Evolutionary conservation across 306 rosid genomes (phyloP).

Genomic region (Cyclanthera cordifolia): DNA sequence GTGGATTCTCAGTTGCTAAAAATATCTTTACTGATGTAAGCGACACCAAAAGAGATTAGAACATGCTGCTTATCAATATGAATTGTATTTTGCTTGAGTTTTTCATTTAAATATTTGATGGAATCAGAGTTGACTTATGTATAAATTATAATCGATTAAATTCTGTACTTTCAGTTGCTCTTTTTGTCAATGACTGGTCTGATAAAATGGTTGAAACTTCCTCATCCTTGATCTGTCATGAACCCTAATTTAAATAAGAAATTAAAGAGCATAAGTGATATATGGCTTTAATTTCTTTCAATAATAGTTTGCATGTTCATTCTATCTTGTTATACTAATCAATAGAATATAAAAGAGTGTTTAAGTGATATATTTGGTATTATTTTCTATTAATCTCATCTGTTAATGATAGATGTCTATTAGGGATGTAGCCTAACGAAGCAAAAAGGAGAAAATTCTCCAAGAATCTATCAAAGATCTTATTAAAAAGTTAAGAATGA

Average conservation of each 20-base stretch:
- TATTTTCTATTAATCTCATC: not conserved
- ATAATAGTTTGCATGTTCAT: not conserved
- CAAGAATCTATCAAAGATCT: too few relatives aligned
- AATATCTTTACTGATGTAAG: not conserved
- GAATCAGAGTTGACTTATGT: not conserved
- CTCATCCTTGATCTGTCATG: not conserved
- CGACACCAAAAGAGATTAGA: not conserved
- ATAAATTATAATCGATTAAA: not conserved
- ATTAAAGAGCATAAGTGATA: not conserved
- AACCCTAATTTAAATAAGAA: not conserved
- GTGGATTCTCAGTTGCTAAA: not conserved
- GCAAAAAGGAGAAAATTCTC: too few relatives aligned
- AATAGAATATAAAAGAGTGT: not conserved
- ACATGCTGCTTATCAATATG: not conserved
- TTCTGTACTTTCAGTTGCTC: not conserved
- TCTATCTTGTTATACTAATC: not conserved
- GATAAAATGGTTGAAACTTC: not conserved
- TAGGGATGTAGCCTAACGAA: too few relatives aligned
- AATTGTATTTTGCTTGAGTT: not conserved
- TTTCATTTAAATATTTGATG: not conserved
- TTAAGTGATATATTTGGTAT: not conserved
- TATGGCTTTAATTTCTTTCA: not conserved
- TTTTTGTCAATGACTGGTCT: conserved; percentile 3
- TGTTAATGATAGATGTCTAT: too few relatives aligned
- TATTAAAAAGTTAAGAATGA: too few relatives aligned